These are phyloP conservation scores for Westerdykella ornata DNA, from an alignment of 2,329 filamentous ascomycete species.

Conservation along the genomic window DNA sequence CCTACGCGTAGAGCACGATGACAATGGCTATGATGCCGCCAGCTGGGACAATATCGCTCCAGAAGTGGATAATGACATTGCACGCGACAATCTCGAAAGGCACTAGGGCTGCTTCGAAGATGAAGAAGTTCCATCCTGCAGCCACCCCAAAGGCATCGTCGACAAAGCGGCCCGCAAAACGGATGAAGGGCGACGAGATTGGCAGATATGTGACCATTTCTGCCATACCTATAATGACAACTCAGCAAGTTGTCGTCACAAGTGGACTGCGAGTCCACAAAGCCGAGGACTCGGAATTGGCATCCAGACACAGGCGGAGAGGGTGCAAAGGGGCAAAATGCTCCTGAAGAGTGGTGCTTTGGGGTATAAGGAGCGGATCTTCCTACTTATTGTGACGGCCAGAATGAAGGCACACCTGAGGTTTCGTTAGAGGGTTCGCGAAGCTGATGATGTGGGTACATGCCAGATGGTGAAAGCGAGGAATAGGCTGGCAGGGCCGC, in stretches of 20 bases:
- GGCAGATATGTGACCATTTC: constrained; percentile 74
- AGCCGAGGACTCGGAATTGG: not conserved
- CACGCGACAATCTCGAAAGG: constrained; percentile 58
- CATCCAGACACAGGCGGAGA: constrained; percentile 8
- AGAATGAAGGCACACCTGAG: constrained; percentile 40
- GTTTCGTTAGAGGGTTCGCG: not conserved
- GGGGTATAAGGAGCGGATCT: constrained; percentile 12
- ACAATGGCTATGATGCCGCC: constrained; percentile 57
- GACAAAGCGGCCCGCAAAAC: constrained; percentile 67
- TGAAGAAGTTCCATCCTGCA: constrained; percentile 67
- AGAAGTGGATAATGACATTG: constrained; percentile 38
- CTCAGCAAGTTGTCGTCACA: constrained; percentile 4
- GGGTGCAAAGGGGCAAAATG: constrained; percentile 13
- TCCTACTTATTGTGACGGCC: constrained; percentile 38
- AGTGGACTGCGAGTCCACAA: not conserved
- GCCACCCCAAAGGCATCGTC: constrained; percentile 70
- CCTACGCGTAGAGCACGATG: constrained; percentile 53
- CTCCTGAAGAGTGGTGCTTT: constrained; percentile 19
- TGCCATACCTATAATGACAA: constrained; percentile 45
- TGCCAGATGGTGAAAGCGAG: constrained; percentile 43
- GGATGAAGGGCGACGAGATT: constrained; percentile 71
- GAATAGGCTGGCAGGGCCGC: constrained; percentile 43
- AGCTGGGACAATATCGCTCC: constrained; percentile 52
- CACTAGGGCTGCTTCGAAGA: constrained; percentile 61
- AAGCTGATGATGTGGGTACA: constrained; percentile 4